phyloP scores from a whole-genome alignment of 768 basidiomycete species.

The Lactarius vividus region DNA sequence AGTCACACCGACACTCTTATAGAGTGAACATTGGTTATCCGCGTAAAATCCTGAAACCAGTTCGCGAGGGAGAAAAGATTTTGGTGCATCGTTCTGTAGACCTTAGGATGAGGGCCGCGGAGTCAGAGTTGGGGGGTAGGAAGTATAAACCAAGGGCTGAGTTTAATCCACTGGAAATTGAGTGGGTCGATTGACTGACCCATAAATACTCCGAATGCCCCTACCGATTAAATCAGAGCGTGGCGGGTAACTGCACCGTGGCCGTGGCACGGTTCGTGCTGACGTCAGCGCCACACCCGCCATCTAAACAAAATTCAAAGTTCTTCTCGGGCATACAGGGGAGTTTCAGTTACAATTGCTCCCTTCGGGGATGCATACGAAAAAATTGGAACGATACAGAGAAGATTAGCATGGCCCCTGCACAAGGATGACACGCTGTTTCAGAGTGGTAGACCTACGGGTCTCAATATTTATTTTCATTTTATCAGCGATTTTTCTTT shows the following conservation, averaged over 20 bases:
- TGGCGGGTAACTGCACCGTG: no score
- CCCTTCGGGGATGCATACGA: slow-evolving; percentile 94
- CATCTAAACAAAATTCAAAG: neutral
- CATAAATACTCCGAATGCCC: neutral
- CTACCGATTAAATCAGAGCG: no score
- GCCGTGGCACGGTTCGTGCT: neutral
- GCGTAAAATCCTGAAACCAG: neutral
- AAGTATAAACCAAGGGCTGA: slow-evolving; percentile 35
- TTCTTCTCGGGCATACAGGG: neutral
- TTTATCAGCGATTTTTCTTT: neutral
- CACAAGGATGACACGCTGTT: slow-evolving; percentile 99
- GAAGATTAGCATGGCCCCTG: slow-evolving; percentile 99
- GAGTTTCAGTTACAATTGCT: slow-evolving; percentile 3
- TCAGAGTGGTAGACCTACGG: slow-evolving; percentile 77
- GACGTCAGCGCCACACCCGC: neutral
- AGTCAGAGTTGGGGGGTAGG: slow-evolving; percentile 28
- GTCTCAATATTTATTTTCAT: slow-evolving; percentile 42
- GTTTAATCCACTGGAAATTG: slow-evolving; percentile 23
- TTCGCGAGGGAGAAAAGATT: neutral
- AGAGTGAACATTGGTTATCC: slow-evolving; percentile 5
- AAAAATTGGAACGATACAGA: slow-evolving; percentile 99
- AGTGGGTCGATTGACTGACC: slow-evolving; percentile 26
- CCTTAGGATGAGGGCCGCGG: slow-evolving; percentile 20
- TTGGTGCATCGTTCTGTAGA: slow-evolving; percentile 11
- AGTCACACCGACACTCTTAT: neutral